Percentiles rank a stretch among this genome's conserved stretches.
phyloP scores from a whole-genome alignment of 2,329 filamentous ascomycete species.

The Ambrosiella cleistominuta region DNA sequence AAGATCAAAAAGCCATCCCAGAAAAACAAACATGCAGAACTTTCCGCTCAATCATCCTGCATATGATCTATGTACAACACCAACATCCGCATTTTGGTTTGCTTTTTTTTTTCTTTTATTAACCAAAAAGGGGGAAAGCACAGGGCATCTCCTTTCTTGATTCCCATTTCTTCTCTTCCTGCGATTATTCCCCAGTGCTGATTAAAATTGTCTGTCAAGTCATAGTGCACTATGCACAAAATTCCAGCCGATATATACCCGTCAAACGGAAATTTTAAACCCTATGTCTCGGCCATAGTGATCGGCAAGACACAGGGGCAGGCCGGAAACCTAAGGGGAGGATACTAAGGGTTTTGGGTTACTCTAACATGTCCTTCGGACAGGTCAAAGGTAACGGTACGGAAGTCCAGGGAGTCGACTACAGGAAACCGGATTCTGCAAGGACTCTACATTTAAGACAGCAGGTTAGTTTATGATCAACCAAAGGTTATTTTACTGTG shows the following conservation, averaged over 20 bases:
- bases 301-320: background rate
- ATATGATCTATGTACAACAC: too few species aligned
- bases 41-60: too few species aligned
- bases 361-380: background rate
- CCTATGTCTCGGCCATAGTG: background rate
- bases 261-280: background rate
- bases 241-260: background rate
- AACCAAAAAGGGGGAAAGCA: too few species aligned
- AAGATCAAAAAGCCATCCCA: too few species aligned
- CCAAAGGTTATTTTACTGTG: slow-evolving; percentile 1
- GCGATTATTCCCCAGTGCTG: too few species aligned
- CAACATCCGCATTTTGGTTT: too few species aligned
- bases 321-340: background rate
- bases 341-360: background rate
- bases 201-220: too few species aligned
- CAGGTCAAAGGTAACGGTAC: background rate
- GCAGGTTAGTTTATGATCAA: slow-evolving; percentile 1
- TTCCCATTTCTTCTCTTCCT: too few species aligned
- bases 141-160: too few species aligned
- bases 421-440: slow-evolving; percentile 12
- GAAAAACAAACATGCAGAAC: too few species aligned
- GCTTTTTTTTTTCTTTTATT: too few species aligned
- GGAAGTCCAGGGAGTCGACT: background rate
- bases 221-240: too few species aligned
- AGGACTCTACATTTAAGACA: slow-evolving; percentile 2